These are phyloP conservation scores for Curvularia sp. DNA, from an alignment of 2,329 filamentous ascomycete genomes.

Conservation along the genomic window DNA sequence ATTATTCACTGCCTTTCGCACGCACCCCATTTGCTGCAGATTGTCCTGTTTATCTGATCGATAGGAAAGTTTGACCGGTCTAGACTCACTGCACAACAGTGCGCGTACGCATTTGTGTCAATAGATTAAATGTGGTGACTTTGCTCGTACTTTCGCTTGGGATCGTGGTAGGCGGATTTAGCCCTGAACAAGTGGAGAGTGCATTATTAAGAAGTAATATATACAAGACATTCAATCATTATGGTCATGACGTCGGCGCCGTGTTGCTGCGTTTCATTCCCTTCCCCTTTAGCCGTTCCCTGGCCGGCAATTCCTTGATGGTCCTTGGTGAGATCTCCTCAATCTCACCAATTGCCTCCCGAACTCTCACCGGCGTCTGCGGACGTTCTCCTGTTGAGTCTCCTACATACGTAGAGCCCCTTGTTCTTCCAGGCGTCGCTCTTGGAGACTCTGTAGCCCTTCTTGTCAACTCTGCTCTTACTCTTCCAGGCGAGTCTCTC, in stretches of 20 bases:
- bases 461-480: slow-evolving; percentile 11
- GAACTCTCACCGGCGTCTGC: slow-evolving; percentile 9
- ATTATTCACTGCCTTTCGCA: slow-evolving; percentile 31
- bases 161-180: background rate
- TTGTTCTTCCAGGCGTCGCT: slow-evolving; percentile 6
- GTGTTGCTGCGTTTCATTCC: slow-evolving; percentile 20
- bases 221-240: slow-evolving; percentile 10
- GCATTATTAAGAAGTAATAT: slow-evolving; percentile 17
- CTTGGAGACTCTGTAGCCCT: slow-evolving; percentile 14
- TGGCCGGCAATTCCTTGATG: slow-evolving; percentile 13
- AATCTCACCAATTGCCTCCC: slow-evolving; percentile 9
- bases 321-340: slow-evolving; percentile 14
- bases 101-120: background rate
- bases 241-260: slow-evolving; percentile 9
- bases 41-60: slow-evolving; percentile 18
- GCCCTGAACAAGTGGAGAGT: slow-evolving; percentile 16
- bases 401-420: slow-evolving; percentile 8
- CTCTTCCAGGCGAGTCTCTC: slow-evolving; percentile 15
- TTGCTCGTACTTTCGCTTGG: background rate
- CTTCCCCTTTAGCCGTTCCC: slow-evolving; percentile 19
- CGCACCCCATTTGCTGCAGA: slow-evolving; percentile 31
- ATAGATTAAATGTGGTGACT: background rate
- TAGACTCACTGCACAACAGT: background rate
- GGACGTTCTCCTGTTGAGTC: slow-evolving; percentile 3
- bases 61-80: slow-evolving; percentile 2